phyloP scores from a whole-genome alignment of 768 basidiomycete genomes.

The Russula vinacea region DNA sequence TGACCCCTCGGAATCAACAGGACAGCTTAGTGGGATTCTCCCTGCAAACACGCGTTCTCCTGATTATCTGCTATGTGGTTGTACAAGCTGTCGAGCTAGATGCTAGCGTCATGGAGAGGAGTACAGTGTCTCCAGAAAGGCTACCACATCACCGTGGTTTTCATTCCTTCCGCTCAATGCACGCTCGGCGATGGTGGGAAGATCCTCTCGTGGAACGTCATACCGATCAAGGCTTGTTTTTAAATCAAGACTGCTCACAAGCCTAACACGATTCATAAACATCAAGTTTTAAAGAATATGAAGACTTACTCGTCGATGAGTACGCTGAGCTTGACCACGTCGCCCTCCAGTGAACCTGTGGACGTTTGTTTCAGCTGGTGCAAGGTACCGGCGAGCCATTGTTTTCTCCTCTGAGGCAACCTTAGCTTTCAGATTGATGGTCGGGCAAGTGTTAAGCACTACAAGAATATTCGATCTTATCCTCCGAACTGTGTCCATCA shows the following conservation, averaged over 20 bases:
- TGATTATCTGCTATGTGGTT: neutral
- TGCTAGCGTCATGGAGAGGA: neutral
- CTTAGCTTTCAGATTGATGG: slow-evolving; percentile 57
- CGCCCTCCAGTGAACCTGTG: slow-evolving; percentile 61
- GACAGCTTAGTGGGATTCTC: neutral
- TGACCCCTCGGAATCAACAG: neutral
- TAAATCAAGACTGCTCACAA: slow-evolving; percentile 58
- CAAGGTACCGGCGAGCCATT: slow-evolving; percentile 52
- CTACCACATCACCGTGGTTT: slow-evolving; percentile 43
- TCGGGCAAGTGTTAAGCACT: slow-evolving; percentile 75
- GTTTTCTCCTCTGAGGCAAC: slow-evolving; percentile 58
- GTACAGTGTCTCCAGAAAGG: slow-evolving; percentile 50
- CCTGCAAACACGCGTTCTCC: neutral
- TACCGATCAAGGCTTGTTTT: slow-evolving; percentile 58
- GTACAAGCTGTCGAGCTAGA: neutral
- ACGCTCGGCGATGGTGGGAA: slow-evolving; percentile 50
- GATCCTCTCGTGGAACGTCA: slow-evolving; percentile 57
- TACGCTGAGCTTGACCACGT: slow-evolving; percentile 50
- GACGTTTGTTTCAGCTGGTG: slow-evolving; percentile 57
- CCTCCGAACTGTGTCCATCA: slow-evolving; percentile 32
- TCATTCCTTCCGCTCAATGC: slow-evolving; percentile 48
- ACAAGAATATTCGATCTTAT: slow-evolving; percentile 1
- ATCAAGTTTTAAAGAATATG: slow-evolving; percentile 11
- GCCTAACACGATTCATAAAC: slow-evolving; percentile 38
- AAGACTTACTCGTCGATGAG: slow-evolving; percentile 52